These are phyloP conservation scores for Dorcoceras hygrometricum DNA, from an alignment of 257 asterid genomes.

Conservation along the genomic window DNA sequence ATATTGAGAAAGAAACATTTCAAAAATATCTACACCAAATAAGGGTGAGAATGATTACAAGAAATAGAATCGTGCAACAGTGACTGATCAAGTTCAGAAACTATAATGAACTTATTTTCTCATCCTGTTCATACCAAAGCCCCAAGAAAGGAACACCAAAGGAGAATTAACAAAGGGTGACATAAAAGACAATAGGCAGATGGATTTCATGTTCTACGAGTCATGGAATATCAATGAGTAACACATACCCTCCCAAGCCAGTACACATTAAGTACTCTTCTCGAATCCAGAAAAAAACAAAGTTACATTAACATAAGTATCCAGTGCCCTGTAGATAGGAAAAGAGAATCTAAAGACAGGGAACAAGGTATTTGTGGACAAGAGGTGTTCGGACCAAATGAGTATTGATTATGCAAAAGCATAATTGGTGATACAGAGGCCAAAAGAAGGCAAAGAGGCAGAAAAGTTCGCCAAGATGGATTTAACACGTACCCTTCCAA, in stretches of 20 bases:
- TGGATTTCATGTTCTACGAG: slow-evolving; percentile 11
- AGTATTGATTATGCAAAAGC: too few species aligned
- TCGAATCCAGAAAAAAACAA: slow-evolving; percentile 55
- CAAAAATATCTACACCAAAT: background rate
- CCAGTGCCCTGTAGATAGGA: slow-evolving; percentile 58
- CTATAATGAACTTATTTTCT: slow-evolving; percentile 11
- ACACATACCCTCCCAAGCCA: slow-evolving; percentile 78
- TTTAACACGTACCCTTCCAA: slow-evolving; percentile 64
- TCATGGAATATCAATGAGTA: slow-evolving; percentile 21
- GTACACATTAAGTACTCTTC: slow-evolving; percentile 59
- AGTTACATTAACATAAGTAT: slow-evolving; percentile 78
- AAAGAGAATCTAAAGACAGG: slow-evolving; percentile 5
- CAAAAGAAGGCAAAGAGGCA: too few species aligned
- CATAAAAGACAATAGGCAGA: slow-evolving; percentile 19
- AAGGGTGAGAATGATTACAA: slow-evolving; percentile 3
- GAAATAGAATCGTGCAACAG: slow-evolving; percentile 9
- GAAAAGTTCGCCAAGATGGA: slow-evolving; percentile 17
- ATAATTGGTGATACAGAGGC: too few species aligned
- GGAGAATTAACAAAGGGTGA: slow-evolving; percentile 7
- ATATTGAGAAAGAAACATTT: slow-evolving; percentile 11
- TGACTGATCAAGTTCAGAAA: slow-evolving; percentile 3
- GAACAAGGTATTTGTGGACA: too few species aligned
- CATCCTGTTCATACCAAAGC: slow-evolving; percentile 18
- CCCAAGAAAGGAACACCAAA: slow-evolving; percentile 3
- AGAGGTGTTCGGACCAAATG: too few species aligned